These are phyloP conservation scores for Ganoderma lucidum DNA, from an alignment of 1,284 basidiomycete species.

Conservation along the genomic window DNA sequence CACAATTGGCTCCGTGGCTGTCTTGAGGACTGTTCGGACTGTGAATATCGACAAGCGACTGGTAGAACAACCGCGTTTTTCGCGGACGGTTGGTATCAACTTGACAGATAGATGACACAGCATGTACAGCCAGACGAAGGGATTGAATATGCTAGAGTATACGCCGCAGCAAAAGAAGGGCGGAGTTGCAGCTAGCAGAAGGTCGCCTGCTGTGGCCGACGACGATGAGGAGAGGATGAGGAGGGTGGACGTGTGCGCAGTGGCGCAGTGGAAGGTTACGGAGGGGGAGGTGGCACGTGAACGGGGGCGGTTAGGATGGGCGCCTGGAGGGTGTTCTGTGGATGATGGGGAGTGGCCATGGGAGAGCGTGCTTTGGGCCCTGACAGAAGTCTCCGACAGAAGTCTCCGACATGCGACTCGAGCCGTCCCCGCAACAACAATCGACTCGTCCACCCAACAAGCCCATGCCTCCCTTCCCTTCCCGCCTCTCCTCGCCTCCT, in stretches of 20 bases:
- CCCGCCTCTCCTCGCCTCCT: conserved; percentile 8
- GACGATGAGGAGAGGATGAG: neutral
- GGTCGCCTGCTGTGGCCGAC: neutral
- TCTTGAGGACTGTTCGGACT: neutral
- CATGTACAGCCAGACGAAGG: conserved; percentile 9
- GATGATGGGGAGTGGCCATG: conserved; percentile 8
- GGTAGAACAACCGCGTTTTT: neutral
- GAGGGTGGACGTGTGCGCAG: neutral
- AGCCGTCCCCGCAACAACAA: neutral
- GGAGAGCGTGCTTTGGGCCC: conserved; percentile 3
- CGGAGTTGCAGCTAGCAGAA: neutral
- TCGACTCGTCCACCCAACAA: neutral
- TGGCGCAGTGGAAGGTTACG: neutral
- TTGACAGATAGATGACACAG: conserved; percentile 26
- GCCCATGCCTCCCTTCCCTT: conserved; percentile 7
- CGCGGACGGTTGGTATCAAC: conserved; percentile 20
- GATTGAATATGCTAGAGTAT: neutral
- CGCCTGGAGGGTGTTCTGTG: neutral
- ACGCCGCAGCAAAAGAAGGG: neutral
- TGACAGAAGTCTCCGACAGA: conserved; percentile 1
- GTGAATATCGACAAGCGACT: neutral
- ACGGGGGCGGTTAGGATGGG: neutral
- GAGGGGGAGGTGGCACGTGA: neutral
- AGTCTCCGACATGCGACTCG: neutral
- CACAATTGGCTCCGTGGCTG: neutral